Base-by-base conservation (phyloP, 768 basidiomycete species). In the Trametes gibbosa region DNA sequence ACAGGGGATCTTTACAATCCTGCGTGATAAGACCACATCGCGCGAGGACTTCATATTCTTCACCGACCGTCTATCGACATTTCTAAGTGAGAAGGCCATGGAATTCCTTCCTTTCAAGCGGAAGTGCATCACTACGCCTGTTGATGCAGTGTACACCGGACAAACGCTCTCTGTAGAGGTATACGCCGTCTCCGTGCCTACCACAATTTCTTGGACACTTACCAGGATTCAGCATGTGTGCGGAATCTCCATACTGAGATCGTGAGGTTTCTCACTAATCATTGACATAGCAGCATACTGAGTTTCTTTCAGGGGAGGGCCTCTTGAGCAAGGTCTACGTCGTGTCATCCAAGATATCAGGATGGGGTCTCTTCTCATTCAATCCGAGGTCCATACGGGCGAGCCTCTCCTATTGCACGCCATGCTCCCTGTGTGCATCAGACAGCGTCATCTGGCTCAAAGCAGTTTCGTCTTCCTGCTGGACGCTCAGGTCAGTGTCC, bases 21-120 rank as follows among this genome's bases (percentile, higher is more conserved):
- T 99, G 21, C 82, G 96, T 8, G 87, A 93, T 65, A 76, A 75
- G 55, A 79, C 74, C n/a, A 87, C 90, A 0, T 75, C 75, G 13
- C 78, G 86, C 17, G 90, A 90, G 65, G 94, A 98, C 68, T 98
- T 98, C 67, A 86, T 98, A 39, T 96, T 97, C 77, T 94, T 93
- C 68, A 84, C 84, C 0, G 94, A 97, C 69, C 82, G 96, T 17
- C 75, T 98, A 1, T 84, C 95, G 0, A 94, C 92, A 0, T 73
- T 92, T 19, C 74, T 98, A 23, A 84, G 91, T 5, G 96, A 98
- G 72, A 81, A 85, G 69, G 92, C 94, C 0, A 77, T 95, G 68
- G 87, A 88, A 42, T 79, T 85, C 58, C 79, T 98, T n/a, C 94
- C 94, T 1, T 91, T 87, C 72, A 69, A 74, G 29, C 68, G 77